Base-by-base conservation (phyloP, 2,329 filamentous ascomycete genomes). In the Trichoderma arundinaceum region DNA sequence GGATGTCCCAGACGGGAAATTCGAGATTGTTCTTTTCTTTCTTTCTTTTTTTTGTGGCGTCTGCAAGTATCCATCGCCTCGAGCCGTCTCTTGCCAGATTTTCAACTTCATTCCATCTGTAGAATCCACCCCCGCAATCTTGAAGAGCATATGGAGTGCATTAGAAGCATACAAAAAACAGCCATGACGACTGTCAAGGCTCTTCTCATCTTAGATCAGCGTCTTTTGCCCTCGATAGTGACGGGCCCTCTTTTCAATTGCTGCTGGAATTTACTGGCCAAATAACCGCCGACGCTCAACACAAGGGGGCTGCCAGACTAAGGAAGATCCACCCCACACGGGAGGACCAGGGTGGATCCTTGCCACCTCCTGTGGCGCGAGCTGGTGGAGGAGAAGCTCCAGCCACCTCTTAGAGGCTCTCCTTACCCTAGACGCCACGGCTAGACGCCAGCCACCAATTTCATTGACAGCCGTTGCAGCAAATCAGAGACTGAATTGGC, bases 311-410 rank as follows among this genome's bases (percentile, higher is more conserved):
- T 38, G n/a, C 43, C 41, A 19, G 22, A 17, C n/a, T 44, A 48
- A 38, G n/a, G 28, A 63, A 63, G 60, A 65, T 54, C 46, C 49
- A 48, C 65, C 61, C 65, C 54, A 65, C 61, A 41, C 65, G 53
- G 61, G 46, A 59, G 10, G 17, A 51, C 65, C n/a, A 54, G 49
- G 62, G 61, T 65, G 65, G 65, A 61, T 67, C 61, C 65, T 51
- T 67, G 69, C 69, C 68, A 68, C 69, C 68, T 69, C 68, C 64
- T 71, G 70, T 72, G 70, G 70, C 70, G 69, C 65, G 68, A 71
- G 70, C 69, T 70, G 39, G 48, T 51, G 49, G 66, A 22, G 22
- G n/a, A 39, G 51, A 22, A 70, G 70, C 68, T 71, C 66, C 67
- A 72, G 70, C 70, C 70, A 71, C 70, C 65, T 7, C 38, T 51